Base-by-base conservation (phyloP, 108 stramenopile species). In the Conticribra weissflogii region DNA sequence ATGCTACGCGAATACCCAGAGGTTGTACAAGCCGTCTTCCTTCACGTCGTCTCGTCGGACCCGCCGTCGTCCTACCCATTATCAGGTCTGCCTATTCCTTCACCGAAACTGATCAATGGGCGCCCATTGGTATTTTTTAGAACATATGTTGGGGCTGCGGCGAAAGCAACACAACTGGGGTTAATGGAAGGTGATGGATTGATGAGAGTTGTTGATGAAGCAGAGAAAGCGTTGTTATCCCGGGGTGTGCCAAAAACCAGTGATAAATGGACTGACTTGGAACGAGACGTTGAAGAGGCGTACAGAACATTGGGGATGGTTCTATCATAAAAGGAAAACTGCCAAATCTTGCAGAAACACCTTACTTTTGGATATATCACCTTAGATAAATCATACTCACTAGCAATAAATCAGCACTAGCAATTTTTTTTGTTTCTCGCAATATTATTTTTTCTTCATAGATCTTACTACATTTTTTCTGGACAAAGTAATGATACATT, bases 111-210 rank as follows among this genome's bases (percentile, higher is more conserved):
- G 0, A 90, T 96, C 19, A 93, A 95, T 71, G 97, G 94, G 17
- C 77, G 95, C 54, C 97, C 96, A 5, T 51, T 97, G 2, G 70
- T 93, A 25, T 94, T 94, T 69, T 98, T 98, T 64, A 82, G 92
- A 30, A 98, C 97, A 29, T 98, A 98, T 66, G 90, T 96, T 21
- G 96, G 96, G 3, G 97, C 97, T 7, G 96, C 96, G 2, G 82
- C 83, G 24, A 88, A 86, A 56, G 96, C 96, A 9, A 72, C 78
- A 19, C 81, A 83, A 68, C 55, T 92, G 21, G 93, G 91, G 33
- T 81, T 98, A 29, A 92, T 98, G 89, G 81, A 78, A 63, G 27
- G 66, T n/a, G 76, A 76, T 54, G 95, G 90, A 27, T 54, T 97
- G 52, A 68, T 84, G 76, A 71, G 90, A 24, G 95, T 98, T 0